Evolutionary conservation across 768 basidiomycete genomes (phyloP).

Genomic region (Pilatotrama ljubarskyi): DNA sequence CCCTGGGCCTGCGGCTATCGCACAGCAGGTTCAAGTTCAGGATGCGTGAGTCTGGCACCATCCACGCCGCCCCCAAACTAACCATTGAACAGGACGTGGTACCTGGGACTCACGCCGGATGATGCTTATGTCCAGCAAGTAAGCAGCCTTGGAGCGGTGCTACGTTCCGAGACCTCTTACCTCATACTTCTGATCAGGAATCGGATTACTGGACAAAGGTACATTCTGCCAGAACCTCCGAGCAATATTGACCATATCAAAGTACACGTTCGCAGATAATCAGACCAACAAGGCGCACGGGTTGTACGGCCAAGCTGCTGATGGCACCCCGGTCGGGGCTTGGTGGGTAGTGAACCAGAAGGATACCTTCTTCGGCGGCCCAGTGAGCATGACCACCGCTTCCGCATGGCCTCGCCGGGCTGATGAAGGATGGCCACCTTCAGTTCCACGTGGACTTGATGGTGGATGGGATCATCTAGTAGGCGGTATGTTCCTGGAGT

Average conservation of each 20-base stretch:
- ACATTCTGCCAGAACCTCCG: not conserved
- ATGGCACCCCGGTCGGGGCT: conserved; percentile 24
- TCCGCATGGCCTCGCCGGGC: too few species aligned
- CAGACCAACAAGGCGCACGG: conserved; percentile 35
- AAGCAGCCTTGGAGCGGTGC: too few species aligned
- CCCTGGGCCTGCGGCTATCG: conserved; percentile 23
- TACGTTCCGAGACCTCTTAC: not conserved
- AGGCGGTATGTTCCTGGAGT: not conserved
- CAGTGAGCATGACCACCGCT: not conserved
- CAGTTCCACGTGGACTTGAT: conserved; percentile 22
- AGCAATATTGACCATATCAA: not conserved
- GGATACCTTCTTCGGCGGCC: conserved; percentile 28
- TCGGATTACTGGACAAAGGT: conserved; percentile 32
- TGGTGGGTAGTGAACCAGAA: conserved; percentile 35
- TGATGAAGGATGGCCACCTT: not conserved
- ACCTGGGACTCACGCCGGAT: conserved; percentile 27
- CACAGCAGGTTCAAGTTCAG: conserved; percentile 25
- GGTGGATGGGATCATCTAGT: conserved; percentile 25
- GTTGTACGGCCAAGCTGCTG: conserved; percentile 13
- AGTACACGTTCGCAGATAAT: conserved; percentile 34
- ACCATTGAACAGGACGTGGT: conserved; percentile 27
- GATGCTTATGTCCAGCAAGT: conserved; percentile 29
- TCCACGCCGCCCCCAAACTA: not conserved
- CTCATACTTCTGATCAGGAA: conserved; percentile 18
- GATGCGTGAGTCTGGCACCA: conserved; percentile 20